A percentile compares a stretch with the other conserved stretches of the same genome.
These are phyloP conservation scores for Martensiomyces pterosporus DNA, from an alignment of 192 early-diverging fungal species.

Conservation along the genomic window DNA sequence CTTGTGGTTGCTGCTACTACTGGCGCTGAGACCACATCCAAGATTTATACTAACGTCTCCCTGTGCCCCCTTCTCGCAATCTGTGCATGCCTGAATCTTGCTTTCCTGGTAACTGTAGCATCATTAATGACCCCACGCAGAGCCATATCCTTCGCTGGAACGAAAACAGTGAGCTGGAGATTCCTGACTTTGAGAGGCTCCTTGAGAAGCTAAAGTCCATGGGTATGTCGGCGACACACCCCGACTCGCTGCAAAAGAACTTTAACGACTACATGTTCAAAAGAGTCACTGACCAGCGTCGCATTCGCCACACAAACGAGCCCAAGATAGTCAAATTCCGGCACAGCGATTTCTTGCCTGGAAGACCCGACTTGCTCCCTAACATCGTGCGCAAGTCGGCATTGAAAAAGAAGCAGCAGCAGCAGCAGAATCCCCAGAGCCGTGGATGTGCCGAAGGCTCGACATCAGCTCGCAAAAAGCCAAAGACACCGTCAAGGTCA, in stretches of 20 bases:
- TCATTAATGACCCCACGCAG: slow-evolving; percentile 16
- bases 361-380: slow-evolving; percentile 26
- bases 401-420: slow-evolving; percentile 29
- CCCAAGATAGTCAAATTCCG: slow-evolving; percentile 38
- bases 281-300: slow-evolving; percentile 45
- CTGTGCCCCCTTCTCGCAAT: no score
- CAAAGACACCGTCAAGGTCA: slow-evolving; percentile 19
- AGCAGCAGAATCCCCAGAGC: background rate
- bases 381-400: slow-evolving; percentile 46
- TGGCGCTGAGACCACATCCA: no score
- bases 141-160: slow-evolving; percentile 36
- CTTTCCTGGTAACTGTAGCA: slow-evolving; percentile 12
- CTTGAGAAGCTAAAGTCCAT: slow-evolving; percentile 34
- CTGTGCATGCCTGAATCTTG: no score
- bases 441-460: slow-evolving; percentile 15
- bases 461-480: slow-evolving; percentile 19
- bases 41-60: no score
- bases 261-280: slow-evolving; percentile 51
- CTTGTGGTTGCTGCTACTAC: no score
- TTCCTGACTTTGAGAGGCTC: slow-evolving; percentile 38
- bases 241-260: slow-evolving; percentile 49
- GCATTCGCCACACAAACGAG: slow-evolving; percentile 45
- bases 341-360: slow-evolving; percentile 40
- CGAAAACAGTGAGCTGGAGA: slow-evolving; percentile 33
- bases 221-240: slow-evolving; percentile 49